Base-by-base conservation (phyloP, 1,284 basidiomycete species). In the Dichomitus squalens region DNA sequence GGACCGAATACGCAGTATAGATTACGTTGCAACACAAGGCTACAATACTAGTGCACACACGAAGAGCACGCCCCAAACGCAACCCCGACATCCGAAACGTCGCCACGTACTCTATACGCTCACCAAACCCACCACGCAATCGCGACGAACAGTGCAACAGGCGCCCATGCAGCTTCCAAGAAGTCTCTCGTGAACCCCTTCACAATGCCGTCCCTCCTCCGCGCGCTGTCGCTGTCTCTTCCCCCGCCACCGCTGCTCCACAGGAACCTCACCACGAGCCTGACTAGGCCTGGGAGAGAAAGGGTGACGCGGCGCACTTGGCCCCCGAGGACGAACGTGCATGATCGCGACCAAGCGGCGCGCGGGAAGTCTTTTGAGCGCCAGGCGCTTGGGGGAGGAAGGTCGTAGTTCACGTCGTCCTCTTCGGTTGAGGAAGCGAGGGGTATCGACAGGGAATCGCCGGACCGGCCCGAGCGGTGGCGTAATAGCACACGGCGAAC, bases 131-230 rank as follows among this genome's bases (percentile, higher is more conserved):
- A 68, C 65, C 67, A 67, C 33, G 64, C 61, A 38, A 73, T 63
- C 21, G 52, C 51, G 25, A 61, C 64, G 53, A 70, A 74, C 20
- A 69, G n/a, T 31, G 54, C 41, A 16, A 71, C 41, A 7, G 78
- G 67, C 51, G 69, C 69, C 75, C 77, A 78, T 36, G 74, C 75
- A 18, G 76, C 72, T 3, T 58, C 63, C 20, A 66, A 53, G 12
- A 75, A 64, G 48, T 80, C 76, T 25, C 57, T 55, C 36, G 66
- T 4, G 16, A 71, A 69, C 16, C 75, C 76, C 9, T 66, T 55
- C 44, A 76, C 7, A 9, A 73, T 33, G 5, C 74, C 71, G 39
- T 38, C 59, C 36, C 63, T 55, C 55, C 57, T 55, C 39, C 55
- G 53, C 27, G n/a, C 33, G 34, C 55, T 57, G 16, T 60, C 61